Evolutionary conservation across 192 early-diverging fungal genomes (phyloP).

Genomic region (Gorgonomyces haynaldii): DNA sequence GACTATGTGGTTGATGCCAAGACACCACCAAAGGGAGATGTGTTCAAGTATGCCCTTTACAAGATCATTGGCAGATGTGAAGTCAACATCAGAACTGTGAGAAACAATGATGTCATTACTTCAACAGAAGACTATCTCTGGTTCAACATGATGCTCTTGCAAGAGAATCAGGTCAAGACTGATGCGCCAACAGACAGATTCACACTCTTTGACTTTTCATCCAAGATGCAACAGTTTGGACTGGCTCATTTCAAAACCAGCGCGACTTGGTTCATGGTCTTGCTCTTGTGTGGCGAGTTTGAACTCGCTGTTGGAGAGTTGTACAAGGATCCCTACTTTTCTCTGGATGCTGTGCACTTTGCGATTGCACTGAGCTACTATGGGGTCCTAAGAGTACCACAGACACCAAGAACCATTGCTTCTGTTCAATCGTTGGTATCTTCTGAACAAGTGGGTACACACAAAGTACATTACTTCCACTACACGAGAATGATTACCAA

Average conservation of each 20-base stretch:
- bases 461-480: slow-evolving; percentile 28
- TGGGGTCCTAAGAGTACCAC: slow-evolving; percentile 63
- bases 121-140: slow-evolving; percentile 91
- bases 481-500: slow-evolving; percentile 40
- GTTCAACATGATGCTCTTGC: slow-evolving; percentile 67
- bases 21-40: slow-evolving; percentile 42
- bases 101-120: slow-evolving; percentile 47
- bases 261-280: slow-evolving; percentile 65
- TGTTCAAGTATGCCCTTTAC: slow-evolving; percentile 85
- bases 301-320: slow-evolving; percentile 74
- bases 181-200: slow-evolving; percentile 41
- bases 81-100: slow-evolving; percentile 45
- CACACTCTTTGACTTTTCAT: slow-evolving; percentile 57
- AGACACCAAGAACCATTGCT: slow-evolving; percentile 31
- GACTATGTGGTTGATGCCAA: slow-evolving; percentile 23
- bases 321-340: slow-evolving; percentile 42
- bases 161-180: slow-evolving; percentile 33
- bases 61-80: slow-evolving; percentile 87
- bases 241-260: slow-evolving; percentile 58
- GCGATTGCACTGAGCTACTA: slow-evolving; percentile 69
- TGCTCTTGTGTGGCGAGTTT: slow-evolving; percentile 83
- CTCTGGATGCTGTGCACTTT: slow-evolving; percentile 83
- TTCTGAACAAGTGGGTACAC: not conserved
- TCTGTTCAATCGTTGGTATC: slow-evolving; percentile 9
- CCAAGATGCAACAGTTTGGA: slow-evolving; percentile 54